These are phyloP conservation scores for Aspergillus felis DNA, from an alignment of 2,329 filamentous ascomycete genomes.

Conservation along the genomic window DNA sequence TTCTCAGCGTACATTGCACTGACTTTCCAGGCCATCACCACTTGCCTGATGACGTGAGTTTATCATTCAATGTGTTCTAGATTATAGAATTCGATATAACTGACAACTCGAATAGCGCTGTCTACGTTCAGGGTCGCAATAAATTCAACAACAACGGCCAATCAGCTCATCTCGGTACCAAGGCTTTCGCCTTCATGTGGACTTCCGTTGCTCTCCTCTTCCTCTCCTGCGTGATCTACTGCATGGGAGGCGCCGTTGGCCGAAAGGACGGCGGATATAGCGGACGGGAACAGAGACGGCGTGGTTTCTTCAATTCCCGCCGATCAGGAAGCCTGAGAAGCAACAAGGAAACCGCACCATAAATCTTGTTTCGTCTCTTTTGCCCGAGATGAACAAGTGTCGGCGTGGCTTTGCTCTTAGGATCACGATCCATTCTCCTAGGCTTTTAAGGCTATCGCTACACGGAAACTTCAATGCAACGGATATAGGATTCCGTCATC, in stretches of 20 bases:
- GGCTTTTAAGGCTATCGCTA: neutral
- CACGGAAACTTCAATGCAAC: neutral
- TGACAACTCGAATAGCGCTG: slow-evolving; percentile 45
- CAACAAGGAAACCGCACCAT: slow-evolving; percentile 28
- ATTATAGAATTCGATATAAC: slow-evolving; percentile 5
- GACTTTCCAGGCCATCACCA: slow-evolving; percentile 56
- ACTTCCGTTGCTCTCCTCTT: slow-evolving; percentile 53
- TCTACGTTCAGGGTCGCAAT: slow-evolving; percentile 56
- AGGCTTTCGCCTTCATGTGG: slow-evolving; percentile 62
- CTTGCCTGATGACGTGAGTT: slow-evolving; percentile 61
- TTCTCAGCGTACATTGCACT: slow-evolving; percentile 51
- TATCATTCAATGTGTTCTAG: neutral
- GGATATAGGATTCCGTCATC: neutral
- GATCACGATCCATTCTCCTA: neutral
- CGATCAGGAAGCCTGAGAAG: slow-evolving; percentile 25
- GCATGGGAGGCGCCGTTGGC: slow-evolving; percentile 42
- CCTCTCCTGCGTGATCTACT: slow-evolving; percentile 56
- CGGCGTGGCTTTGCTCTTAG: neutral
- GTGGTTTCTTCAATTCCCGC: slow-evolving; percentile 35
- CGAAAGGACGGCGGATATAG: slow-evolving; percentile 31
- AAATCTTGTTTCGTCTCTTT: slow-evolving; percentile 7
- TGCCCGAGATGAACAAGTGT: neutral
- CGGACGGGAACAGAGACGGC: slow-evolving; percentile 34
- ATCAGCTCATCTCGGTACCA: slow-evolving; percentile 49
- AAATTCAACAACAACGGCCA: slow-evolving; percentile 51